Evolutionary conservation across 164 flowering plant genomes (phyloP), one percentile per base, ranked within the genome.

Genomic region (Kingdonia uniflora): DNA sequence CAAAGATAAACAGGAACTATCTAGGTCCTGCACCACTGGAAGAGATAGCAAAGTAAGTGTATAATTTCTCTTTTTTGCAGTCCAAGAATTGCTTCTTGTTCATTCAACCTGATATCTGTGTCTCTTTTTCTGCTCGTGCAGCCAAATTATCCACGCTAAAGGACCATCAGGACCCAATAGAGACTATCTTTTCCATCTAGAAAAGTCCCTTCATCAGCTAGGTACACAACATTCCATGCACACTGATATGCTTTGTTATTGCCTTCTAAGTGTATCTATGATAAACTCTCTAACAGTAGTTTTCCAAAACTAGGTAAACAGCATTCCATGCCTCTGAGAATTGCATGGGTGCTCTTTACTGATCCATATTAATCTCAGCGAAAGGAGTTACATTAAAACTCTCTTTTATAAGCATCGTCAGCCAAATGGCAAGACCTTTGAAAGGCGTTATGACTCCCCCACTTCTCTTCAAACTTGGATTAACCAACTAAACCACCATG

Each of bases 91-190:
- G 23, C 17, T 15, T 42, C 41, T 29, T 51, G 43, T 54, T 19
- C 45, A 40, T 35, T 51, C 42, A 41, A 14, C 16, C 23, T 54
- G 19, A 55, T 55, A 14, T 29, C n/a, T n/a, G n/a, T 29, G 35
- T 14, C 19, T 40, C 14, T 39, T 26, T 41, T 43, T 20, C 33
- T 16, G 35, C 11, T 40, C 44, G 6, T 67, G 68, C 80, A 91
- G 98, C 52, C 96, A 87, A 78, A 87, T 91, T 42, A 48, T 77
- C 41, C 58, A 51, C 1, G 95, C 98, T 11, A 71, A 83, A 76
- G 98, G 98, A 29, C 98, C 98, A 24, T 87, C 98, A 20, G 96
- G 98, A 58, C 96, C 96, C 15, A 91, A 91, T 74, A 83, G 83
- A 69, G 96, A 91, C 64, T 87, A 91, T 61, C 80, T 87, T 57